Evolutionary conservation across 169 alveolate species (phyloP).

Genomic region (Eimeria falciformis): DNA sequence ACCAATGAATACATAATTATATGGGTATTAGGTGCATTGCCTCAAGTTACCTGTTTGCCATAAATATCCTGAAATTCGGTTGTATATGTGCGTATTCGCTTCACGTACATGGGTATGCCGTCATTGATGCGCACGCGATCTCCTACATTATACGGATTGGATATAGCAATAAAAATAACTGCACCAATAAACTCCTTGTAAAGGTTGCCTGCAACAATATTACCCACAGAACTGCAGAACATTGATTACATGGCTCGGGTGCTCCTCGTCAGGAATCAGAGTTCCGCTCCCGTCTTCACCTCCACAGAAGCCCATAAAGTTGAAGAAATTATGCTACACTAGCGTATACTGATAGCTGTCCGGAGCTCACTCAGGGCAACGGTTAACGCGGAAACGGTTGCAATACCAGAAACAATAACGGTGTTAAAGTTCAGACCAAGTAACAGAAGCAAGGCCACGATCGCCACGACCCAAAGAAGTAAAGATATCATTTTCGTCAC

Average conservation of each 20-base stretch:
- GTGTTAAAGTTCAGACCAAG: conserved; percentile 74
- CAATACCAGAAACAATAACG: conserved; percentile 76
- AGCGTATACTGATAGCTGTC: no score
- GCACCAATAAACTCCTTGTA: conserved; percentile 89
- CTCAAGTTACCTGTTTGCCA: no score
- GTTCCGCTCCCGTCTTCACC: no score
- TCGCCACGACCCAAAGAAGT: conserved; percentile 62
- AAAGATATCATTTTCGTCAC: conserved; percentile 63
- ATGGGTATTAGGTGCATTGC: no score
- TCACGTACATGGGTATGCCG: conserved; percentile 87
- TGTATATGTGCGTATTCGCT: conserved; percentile 86
- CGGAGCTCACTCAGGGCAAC: conserved; percentile 71
- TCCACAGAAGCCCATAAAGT: no score
- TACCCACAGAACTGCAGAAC: no score
- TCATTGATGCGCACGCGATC: conserved; percentile 88
- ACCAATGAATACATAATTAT: no score
- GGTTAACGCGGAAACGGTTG: conserved; percentile 64
- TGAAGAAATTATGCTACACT: no score
- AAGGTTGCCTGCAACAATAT: conserved; percentile 80
- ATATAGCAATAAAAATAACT: conserved; percentile 86
- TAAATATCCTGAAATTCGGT: conserved; percentile 85
- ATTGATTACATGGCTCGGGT: no score
- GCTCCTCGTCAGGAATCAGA: no score
- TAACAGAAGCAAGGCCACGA: conserved; percentile 61
- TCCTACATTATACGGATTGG: conserved; percentile 91